Conservation (phyloP, 2,329 filamentous ascomycete genomes). For the Hypoxylon sp. region DNA sequence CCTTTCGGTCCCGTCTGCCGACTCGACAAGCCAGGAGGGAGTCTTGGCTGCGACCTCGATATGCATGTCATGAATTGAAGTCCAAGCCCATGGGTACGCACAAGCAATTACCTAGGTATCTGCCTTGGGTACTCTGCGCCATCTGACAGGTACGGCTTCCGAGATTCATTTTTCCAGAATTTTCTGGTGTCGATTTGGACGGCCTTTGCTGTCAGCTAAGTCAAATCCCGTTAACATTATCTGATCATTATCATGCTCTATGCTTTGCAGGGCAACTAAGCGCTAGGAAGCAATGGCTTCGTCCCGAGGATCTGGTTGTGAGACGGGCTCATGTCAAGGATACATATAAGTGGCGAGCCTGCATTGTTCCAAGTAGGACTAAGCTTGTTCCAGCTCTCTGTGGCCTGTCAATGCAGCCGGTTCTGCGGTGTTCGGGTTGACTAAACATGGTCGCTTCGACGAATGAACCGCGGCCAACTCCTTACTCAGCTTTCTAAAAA, state of each 20-base stretch:
- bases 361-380: conserved; percentile 17
- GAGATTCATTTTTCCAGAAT: conserved; percentile 3
- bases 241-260: conserved; percentile 5
- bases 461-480: conserved; percentile 22
- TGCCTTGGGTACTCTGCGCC: neutral
- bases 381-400: conserved; percentile 21
- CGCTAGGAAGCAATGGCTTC: conserved; percentile 27
- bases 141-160: conserved; percentile 30
- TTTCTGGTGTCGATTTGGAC: conserved; percentile 13
- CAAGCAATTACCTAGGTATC: too few relatives aligned
- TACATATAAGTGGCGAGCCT: conserved; percentile 21
- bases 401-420: conserved; percentile 16
- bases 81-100: conserved; percentile 13
- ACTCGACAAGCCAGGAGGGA: conserved; percentile 17
- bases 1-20: conserved; percentile 21
- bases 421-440: conserved; percentile 31
- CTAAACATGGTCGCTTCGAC: conserved; percentile 31
- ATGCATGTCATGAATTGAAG: conserved; percentile 34
- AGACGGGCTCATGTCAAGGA: conserved; percentile 20
- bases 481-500: conserved; percentile 43
- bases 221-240: conserved; percentile 34
- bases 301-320: conserved; percentile 37
- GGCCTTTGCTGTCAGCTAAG: conserved; percentile 32
- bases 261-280: conserved; percentile 33
- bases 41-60: conserved; percentile 19